Evolutionary conservation across 768 basidiomycete genomes (phyloP).

Genomic region (Chlorophyllum brunneum): DNA sequence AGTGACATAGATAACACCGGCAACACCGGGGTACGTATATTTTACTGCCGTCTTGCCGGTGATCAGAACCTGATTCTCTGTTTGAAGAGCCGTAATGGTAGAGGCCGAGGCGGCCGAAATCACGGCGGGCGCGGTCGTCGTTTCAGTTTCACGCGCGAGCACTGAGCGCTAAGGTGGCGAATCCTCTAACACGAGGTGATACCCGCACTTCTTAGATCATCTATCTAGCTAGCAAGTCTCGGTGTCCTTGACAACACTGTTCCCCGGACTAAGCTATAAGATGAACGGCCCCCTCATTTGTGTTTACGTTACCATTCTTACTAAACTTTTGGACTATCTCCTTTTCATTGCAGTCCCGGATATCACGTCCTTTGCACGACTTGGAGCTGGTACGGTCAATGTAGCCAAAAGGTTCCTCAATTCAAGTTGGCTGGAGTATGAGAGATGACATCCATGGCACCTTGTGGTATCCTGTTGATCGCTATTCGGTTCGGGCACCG

Average conservation of each 20-base stretch:
- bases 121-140: slow-evolving; percentile 1
- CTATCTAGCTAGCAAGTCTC: no score
- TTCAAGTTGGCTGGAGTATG: no score
- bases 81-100: background rate
- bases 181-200: no score
- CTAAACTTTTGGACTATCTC: no score
- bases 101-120: background rate
- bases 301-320: background rate
- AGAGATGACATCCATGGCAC: background rate
- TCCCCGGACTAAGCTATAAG: no score
- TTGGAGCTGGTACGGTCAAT: slow-evolving; percentile 13
- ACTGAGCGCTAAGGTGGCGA: background rate
- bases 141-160: background rate
- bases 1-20: no score
- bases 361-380: background rate
- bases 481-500: background rate
- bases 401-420: slow-evolving; percentile 10
- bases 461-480: background rate
- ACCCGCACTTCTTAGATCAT: no score
- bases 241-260: no score
- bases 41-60: background rate
- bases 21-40: slow-evolving; percentile 3
- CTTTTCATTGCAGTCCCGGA: no score
- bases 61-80: background rate
- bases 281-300: background rate